Evolutionary conservation across 1,284 basidiomycete genomes (phyloP), one percentile per base, ranked within the genome.

Genomic region (Amylostereum chailletii): DNA sequence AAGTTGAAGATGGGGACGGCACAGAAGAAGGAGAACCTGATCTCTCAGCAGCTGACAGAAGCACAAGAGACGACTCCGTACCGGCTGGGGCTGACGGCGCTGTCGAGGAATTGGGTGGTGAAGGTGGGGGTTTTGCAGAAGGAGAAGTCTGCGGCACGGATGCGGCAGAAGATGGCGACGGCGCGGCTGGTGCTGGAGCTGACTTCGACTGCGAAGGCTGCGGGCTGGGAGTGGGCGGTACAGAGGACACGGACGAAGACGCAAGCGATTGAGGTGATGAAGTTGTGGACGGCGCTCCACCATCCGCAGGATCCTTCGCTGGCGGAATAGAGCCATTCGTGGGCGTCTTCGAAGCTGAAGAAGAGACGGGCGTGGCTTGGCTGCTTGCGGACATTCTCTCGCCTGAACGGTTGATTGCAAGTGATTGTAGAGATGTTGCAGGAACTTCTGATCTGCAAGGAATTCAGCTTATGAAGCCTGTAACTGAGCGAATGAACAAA

Each of bases 1-100:
- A 32, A 33, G 50, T 37, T 30, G 52, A 37, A 45, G 40, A 19
- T 37, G 48, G 29, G 3, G 44, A 34, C 32, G 52, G 46, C 32
- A 34, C n/a, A 19, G 37, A 10, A 29, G 32, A 39, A 11, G 36
- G 34, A n/a, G 42, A 47, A 46, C 33, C 45, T 38, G 40, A 39
- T 31, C 34, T 30, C 29, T 34, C 33, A n/a, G 42, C 11, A 45
- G 30, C 6, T 42, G 48, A 34, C 19, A 19, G 19, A 19, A 19
- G 19, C 19, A 19, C 19, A 19, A 19, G 19, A 19, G 50, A 34
- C 10, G 31, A 27, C 39, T 37, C 36, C n/a, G 36, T 37, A 8
- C 8, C 8, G 36, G 40, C 48, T 19, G 47, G 34, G 37, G n/a
- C 34, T n/a, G 48, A 26, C 37, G 53, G 33, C 11, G 42, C 31